phyloP scores from a whole-genome alignment of 352 stramenopile genomes.

The Phytopythium chamaehyphon region DNA sequence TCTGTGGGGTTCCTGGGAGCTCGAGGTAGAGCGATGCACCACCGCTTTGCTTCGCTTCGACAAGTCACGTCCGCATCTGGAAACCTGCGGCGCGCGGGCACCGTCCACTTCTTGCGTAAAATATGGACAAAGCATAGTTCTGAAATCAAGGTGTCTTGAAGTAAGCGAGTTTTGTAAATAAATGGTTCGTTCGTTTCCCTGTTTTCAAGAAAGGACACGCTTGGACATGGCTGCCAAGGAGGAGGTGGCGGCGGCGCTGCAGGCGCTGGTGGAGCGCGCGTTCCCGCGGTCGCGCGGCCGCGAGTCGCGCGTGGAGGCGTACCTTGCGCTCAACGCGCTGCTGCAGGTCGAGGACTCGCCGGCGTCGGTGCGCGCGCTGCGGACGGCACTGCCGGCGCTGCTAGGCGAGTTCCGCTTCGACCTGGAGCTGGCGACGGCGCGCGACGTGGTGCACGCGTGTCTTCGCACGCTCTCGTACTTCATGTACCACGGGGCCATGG shows the following conservation, averaged over 20 bases:
- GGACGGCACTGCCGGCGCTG: conserved; percentile 25
- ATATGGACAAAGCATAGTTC: no score
- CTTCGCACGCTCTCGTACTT: conserved; percentile 68
- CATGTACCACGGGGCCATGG: conserved; percentile 48
- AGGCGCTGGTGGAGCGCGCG: conserved; percentile 20
- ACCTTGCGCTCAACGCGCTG: conserved; percentile 53
- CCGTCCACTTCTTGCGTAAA: no score
- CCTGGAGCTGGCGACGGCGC: conserved; percentile 34
- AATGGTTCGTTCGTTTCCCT: no score
- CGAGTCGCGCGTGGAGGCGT: conserved; percentile 44
- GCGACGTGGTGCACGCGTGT: conserved; percentile 33
- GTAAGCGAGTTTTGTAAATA: no score
- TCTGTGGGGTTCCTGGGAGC: not conserved
- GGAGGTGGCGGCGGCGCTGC: conserved; percentile 33
- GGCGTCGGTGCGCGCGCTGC: conserved; percentile 35
- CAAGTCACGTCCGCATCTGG: not conserved
- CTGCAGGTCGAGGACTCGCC: conserved; percentile 52
- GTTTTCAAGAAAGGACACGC: no score
- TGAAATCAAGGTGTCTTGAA: no score
- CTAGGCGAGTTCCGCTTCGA: conserved; percentile 43
- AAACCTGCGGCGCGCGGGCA: no score
- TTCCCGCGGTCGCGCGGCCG: conserved; percentile 32
- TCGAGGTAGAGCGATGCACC: conserved; percentile 2
- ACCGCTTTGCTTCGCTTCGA: not conserved
- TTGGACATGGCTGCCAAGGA: no score